phyloP scores from a whole-genome alignment of 2,329 filamentous ascomycete genomes.

The Trichophyton verrucosum region DNA sequence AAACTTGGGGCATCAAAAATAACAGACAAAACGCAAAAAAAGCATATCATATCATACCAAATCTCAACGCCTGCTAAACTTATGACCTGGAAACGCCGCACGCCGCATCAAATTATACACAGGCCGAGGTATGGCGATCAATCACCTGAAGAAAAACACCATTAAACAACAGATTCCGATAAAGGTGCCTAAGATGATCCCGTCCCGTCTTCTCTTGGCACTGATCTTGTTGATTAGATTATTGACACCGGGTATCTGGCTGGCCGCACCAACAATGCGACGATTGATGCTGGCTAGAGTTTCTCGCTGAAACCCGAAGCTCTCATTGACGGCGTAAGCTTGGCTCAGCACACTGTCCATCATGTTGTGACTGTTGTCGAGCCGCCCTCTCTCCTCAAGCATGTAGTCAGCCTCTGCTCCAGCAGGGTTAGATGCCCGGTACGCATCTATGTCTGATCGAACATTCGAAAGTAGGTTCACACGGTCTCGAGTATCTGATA shows the following conservation, averaged over 20 bases:
- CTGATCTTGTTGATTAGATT: constrained; percentile 84
- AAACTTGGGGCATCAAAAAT: not conserved
- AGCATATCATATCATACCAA: not conserved
- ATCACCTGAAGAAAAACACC: constrained; percentile 64
- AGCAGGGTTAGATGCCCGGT: constrained; percentile 68
- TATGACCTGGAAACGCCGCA: not conserved
- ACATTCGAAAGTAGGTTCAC: constrained; percentile 85
- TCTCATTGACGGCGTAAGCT: constrained; percentile 93
- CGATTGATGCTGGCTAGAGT: constrained; percentile 79
- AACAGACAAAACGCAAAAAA: not conserved
- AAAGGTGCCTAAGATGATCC: constrained; percentile 81
- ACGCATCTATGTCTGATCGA: constrained; percentile 80
- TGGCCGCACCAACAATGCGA: constrained; percentile 76
- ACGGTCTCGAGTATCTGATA: constrained; percentile 68
- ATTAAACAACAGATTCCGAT: constrained; percentile 85
- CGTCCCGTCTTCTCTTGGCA: constrained; percentile 86
- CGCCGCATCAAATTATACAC: not conserved
- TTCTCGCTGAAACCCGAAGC: constrained; percentile 75
- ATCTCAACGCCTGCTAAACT: constrained; percentile 2
- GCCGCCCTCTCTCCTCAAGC: constrained; percentile 71
- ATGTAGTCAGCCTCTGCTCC: constrained; percentile 91
- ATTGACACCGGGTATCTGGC: constrained; percentile 87
- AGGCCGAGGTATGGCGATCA: not conserved
- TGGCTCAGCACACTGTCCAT: constrained; percentile 85
- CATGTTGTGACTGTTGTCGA: constrained; percentile 83